phyloP scores from a whole-genome alignment of 345 rosid genomes.

The Citrus cavaleriei region DNA sequence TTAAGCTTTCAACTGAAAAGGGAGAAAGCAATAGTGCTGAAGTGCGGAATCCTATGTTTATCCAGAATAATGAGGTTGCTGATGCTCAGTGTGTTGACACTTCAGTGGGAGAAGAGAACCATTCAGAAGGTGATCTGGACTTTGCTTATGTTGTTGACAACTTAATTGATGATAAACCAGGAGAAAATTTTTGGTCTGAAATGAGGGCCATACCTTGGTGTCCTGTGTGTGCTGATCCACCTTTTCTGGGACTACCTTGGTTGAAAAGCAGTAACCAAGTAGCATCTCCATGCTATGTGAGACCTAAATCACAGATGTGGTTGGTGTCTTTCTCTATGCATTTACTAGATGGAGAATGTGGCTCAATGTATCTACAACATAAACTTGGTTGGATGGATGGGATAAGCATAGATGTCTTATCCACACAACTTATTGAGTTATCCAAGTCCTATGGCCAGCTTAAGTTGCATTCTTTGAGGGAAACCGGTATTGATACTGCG shows the following conservation, averaged over 20 bases:
- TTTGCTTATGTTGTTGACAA: slow-evolving; percentile 40
- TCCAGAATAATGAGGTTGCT: slow-evolving; percentile 16
- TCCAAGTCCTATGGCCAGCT: slow-evolving; percentile 61
- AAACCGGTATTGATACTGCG: slow-evolving; percentile 49
- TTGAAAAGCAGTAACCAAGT: slow-evolving; percentile 52
- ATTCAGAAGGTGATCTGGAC: slow-evolving; percentile 34
- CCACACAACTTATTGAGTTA: slow-evolving; percentile 65
- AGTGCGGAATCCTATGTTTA: slow-evolving; percentile 21
- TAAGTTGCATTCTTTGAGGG: slow-evolving; percentile 43
- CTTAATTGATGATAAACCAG: slow-evolving; percentile 49
- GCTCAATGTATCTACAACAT: slow-evolving; percentile 49
- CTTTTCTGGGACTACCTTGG: slow-evolving; percentile 80
- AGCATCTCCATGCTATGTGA: slow-evolving; percentile 67
- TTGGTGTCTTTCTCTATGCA: slow-evolving; percentile 68
- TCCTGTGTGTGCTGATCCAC: slow-evolving; percentile 72
- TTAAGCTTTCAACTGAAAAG: slow-evolving; percentile 41
- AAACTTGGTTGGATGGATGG: slow-evolving; percentile 87
- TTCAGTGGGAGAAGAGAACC: slow-evolving; percentile 21
- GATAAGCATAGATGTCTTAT: slow-evolving; percentile 47
- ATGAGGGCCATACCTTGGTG: slow-evolving; percentile 78
- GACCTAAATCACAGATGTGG: slow-evolving; percentile 90
- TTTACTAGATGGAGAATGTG: slow-evolving; percentile 69
- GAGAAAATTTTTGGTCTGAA: slow-evolving; percentile 88
- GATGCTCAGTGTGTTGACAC: slow-evolving; percentile 26
- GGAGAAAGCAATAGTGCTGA: slow-evolving; percentile 34